Evolutionary conservation across 208 protist species (phyloP).

Genomic region (Leishmania tropica): DNA sequence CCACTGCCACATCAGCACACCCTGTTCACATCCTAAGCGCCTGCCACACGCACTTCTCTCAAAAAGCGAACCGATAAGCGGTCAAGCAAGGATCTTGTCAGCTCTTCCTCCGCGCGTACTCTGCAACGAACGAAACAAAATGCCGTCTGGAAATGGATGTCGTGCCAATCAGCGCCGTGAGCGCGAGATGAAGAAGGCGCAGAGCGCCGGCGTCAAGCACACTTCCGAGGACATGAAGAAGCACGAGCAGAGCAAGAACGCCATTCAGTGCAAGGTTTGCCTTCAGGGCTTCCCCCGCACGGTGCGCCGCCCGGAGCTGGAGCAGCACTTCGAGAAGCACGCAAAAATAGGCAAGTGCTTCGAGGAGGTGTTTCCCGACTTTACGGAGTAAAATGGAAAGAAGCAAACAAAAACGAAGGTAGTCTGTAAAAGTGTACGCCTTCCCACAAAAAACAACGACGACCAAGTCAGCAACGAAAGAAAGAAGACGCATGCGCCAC

Average conservation of each 20-base stretch:
- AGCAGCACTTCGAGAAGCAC: slow-evolving; percentile 83
- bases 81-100: no score
- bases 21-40: no score
- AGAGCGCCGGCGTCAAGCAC: slow-evolving; percentile 44
- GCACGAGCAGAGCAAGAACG: slow-evolving; percentile 77
- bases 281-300: slow-evolving; percentile 79
- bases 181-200: slow-evolving; percentile 52
- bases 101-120: no score
- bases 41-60: no score
- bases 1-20: not conserved
- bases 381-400: not conserved
- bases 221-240: slow-evolving; percentile 70
- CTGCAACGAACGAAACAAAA: not conserved
- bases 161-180: slow-evolving; percentile 70
- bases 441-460: no score
- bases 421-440: not conserved
- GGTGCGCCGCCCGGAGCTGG: slow-evolving; percentile 66
- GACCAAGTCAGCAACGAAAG: no score
- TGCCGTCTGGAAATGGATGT: slow-evolving; percentile 83
- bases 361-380: slow-evolving; percentile 53
- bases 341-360: slow-evolving; percentile 58
- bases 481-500: no score
- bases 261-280: slow-evolving; percentile 75
- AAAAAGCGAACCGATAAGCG: no score
- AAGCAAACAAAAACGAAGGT: not conserved